Evolutionary conservation across 2,329 filamentous ascomycete species (phyloP).

Genomic region (Trichophyton schoenleinii): DNA sequence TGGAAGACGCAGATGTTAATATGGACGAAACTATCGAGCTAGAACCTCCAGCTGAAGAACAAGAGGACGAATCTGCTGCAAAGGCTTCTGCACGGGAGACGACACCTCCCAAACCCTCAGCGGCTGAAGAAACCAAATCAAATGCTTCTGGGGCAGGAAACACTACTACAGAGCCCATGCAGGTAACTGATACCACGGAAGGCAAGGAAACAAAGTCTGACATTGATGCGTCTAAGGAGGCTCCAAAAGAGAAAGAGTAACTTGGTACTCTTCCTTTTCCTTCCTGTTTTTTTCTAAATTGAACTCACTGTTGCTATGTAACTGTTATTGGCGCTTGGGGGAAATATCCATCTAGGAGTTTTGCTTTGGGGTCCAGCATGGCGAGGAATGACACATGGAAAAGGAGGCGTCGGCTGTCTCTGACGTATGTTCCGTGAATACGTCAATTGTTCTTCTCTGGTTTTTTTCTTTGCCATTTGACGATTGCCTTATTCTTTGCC

Average conservation of each 20-base stretch:
- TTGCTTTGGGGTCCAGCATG: slow-evolving; percentile 9
- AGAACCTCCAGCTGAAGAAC: slow-evolving; percentile 3
- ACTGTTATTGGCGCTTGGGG: slow-evolving; percentile 7
- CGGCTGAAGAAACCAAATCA: slow-evolving; percentile 8
- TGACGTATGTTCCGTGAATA: background rate
- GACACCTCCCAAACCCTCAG: slow-evolving; percentile 17
- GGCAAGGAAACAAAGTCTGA: slow-evolving; percentile 12
- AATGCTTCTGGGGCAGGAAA: slow-evolving; percentile 3
- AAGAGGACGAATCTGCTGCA: slow-evolving; percentile 15
- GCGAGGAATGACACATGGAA: slow-evolving; percentile 6
- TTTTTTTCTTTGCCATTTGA: background rate
- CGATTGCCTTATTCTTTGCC: background rate
- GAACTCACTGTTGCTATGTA: background rate
- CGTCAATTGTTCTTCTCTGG: background rate
- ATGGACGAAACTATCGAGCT: slow-evolving; percentile 10
- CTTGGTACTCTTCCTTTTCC: background rate
- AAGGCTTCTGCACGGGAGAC: slow-evolving; percentile 8
- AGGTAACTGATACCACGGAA: slow-evolving; percentile 5
- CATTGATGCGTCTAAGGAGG: slow-evolving; percentile 9
- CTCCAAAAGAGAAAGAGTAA: slow-evolving; percentile 12
- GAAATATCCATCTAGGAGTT: slow-evolving; percentile 1
- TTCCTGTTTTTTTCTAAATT: background rate
- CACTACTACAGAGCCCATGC: background rate
- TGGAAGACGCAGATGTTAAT: slow-evolving; percentile 26
- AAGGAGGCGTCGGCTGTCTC: slow-evolving; percentile 5